Evolutionary conservation across 2,329 filamentous ascomycete species (phyloP).

Genomic region (Aspergillus sp.): DNA sequence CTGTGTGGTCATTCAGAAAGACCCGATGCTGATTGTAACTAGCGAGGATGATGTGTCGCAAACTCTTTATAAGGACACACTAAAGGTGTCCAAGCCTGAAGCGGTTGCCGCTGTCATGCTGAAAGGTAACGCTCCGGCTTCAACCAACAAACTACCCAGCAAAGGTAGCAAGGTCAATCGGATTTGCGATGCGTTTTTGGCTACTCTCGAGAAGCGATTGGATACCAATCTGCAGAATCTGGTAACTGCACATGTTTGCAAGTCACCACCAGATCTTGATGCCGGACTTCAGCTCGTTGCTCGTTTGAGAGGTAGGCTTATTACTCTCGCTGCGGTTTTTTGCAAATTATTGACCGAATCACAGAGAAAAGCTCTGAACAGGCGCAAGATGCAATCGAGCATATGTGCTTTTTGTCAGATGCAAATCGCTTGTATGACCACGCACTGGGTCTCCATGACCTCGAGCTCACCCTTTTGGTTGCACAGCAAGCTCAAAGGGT

Average conservation of each 20-base stretch:
- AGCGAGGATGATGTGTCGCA: slow-evolving; percentile 86
- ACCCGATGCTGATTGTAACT: slow-evolving; percentile 17
- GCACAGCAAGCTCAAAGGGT: slow-evolving; percentile 90
- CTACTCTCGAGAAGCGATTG: slow-evolving; percentile 58
- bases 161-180: slow-evolving; percentile 68
- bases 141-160: slow-evolving; percentile 7
- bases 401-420: slow-evolving; percentile 96
- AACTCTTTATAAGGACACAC: slow-evolving; percentile 89
- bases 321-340: not conserved
- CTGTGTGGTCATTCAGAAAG: not conserved
- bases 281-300: slow-evolving; percentile 78
- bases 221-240: slow-evolving; percentile 76
- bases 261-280: slow-evolving; percentile 82
- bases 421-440: slow-evolving; percentile 88
- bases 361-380: slow-evolving; percentile 60
- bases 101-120: slow-evolving; percentile 17
- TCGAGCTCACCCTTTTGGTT: slow-evolving; percentile 83
- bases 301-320: slow-evolving; percentile 51
- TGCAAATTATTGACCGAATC: not conserved
- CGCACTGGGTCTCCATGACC: slow-evolving; percentile 83
- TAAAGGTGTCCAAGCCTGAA: slow-evolving; percentile 41
- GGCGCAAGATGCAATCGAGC: slow-evolving; percentile 85
- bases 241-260: slow-evolving; percentile 92
- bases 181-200: slow-evolving; percentile 80
- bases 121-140: slow-evolving; percentile 13